Conservation (phyloP, 202 grass and related monocot species). For the Eragrostis tef region DNA sequence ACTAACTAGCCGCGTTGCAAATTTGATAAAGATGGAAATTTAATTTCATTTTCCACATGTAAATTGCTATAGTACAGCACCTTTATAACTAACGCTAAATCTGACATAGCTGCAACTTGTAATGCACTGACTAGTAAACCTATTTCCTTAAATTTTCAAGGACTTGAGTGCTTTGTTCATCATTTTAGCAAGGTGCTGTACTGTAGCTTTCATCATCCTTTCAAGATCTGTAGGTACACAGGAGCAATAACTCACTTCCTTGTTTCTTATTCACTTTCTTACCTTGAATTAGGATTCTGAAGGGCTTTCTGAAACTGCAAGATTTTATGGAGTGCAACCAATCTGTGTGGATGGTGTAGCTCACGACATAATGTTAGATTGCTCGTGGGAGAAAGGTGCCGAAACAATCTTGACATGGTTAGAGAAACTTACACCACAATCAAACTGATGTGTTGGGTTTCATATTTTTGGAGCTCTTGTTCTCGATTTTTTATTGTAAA, state of each 20-base stretch:
- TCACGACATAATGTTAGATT: constrained; percentile 94
- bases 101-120: not conserved
- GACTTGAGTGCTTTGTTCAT: not conserved
- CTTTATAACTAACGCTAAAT: constrained; percentile 1
- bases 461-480: not conserved
- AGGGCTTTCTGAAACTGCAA: constrained; percentile 79
- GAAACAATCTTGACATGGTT: constrained; percentile 71
- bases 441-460: not conserved
- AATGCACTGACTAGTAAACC: not conserved
- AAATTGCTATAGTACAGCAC: not conserved
- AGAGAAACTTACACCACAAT: constrained; percentile 46
- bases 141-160: not conserved
- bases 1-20: not conserved
- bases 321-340: constrained; percentile 68
- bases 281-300: constrained; percentile 62
- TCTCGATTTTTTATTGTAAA: not conserved
- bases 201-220: not conserved
- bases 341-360: constrained; percentile 70
- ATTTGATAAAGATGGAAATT: not conserved
- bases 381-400: constrained; percentile 79
- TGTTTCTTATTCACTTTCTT: constrained; percentile 19
- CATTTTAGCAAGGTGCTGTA: not conserved
- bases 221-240: not conserved
- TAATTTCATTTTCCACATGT: not conserved
- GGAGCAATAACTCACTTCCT: not conserved